Evolutionary conservation across 164 flowering plant genomes (phyloP), one percentile per base, ranked within the genome.

Genomic region (Aristolochia fimbriata): DNA sequence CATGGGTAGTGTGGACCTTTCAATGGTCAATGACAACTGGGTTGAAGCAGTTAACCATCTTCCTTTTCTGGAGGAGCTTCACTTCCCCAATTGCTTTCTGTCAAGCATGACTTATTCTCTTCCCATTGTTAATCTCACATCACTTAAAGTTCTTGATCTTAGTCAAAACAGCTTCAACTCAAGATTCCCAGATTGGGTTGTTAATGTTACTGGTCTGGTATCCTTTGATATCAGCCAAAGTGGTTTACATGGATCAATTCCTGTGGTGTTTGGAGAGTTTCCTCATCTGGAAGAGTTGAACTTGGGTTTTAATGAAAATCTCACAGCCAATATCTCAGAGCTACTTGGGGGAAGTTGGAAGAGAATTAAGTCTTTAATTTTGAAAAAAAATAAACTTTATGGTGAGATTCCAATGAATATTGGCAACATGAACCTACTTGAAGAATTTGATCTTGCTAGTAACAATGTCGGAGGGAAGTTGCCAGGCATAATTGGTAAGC

Each of bases 371-470:
- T 17, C 37, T 23, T 4, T 62, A 37, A 30, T 22, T 33, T 19
- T 62, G 46, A n/a, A 23, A 24, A 11, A 25, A 15, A 47, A 59
- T 15, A 23, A 47, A 23, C 15, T 59, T 16, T 47, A 22, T 6
- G 62, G 62, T 15, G 41, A 16, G n/a, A 17, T 59, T 22, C 62
- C 45, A 11, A 31, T n/a, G 25, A n/a, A 47, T 16, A 43, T 37
- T 58, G 48, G 60, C 27, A 58, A 43, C 13, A 58, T 37, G 60
- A 58, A 15, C 17, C 33, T 58, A 47, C 43, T 58, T 21, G 60
- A 58, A 58, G 60, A 19, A 37, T 37, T 84, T 25, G 76, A 78
- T 70, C 77, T 82, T n/a, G 76, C 85, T 1, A 23, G 33, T 1
- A 79, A 82, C 59, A 48, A 48, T 33, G 57, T 84, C 12, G 62